Evolutionary conservation across 2,329 filamentous ascomycete genomes (phyloP), one percentile per base, ranked within the genome.

Genomic region (Coniochaeta pulveracea): DNA sequence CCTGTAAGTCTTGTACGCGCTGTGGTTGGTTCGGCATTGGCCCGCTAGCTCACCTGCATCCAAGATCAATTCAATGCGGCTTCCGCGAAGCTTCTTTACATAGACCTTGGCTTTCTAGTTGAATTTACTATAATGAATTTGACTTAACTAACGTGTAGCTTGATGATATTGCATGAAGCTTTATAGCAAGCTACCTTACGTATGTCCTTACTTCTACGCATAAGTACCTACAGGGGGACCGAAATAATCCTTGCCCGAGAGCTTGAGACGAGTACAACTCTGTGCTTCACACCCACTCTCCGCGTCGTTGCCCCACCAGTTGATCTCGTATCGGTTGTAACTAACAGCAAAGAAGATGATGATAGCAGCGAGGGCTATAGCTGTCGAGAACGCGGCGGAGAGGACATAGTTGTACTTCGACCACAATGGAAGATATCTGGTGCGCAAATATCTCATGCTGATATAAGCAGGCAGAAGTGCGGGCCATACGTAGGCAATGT

Each of bases 351-450:
- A 72, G 55, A 72, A 69, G 40, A 72, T 67, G 42, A 72, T 51
- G 39, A 72, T 60, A 33, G 55, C 66, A 0, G 64, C 51, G 29
- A 72, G 59, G 34, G 66, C 66, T 25, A 71, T 61, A 18, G 60
- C 66, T 16, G 60, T 61, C 12, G 58, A 64, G 48, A 66, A 64
- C 10, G 65, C 59, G 11, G 66, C 64, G 6, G 66, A 67, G 15
- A 69, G 55, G 26, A 69, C 64, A 44, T 67, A 70, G 43, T 68
- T 69, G 50, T 71, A 71, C 58, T 67, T 67, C 36, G 61, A 57
- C 64, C 67, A 71, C 40, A 68, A 60, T 3, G 47, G 56, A 17
- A 65, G 53, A 42, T 59, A 63, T 8, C 63, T 54, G 15, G 47
- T 47, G 42, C 59, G 61, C 38, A 66, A 44, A 43, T 58, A 69